These are phyloP conservation scores for Fusarium subglutinans DNA, from an alignment of 2,329 filamentous ascomycete species.

Conservation along the genomic window DNA sequence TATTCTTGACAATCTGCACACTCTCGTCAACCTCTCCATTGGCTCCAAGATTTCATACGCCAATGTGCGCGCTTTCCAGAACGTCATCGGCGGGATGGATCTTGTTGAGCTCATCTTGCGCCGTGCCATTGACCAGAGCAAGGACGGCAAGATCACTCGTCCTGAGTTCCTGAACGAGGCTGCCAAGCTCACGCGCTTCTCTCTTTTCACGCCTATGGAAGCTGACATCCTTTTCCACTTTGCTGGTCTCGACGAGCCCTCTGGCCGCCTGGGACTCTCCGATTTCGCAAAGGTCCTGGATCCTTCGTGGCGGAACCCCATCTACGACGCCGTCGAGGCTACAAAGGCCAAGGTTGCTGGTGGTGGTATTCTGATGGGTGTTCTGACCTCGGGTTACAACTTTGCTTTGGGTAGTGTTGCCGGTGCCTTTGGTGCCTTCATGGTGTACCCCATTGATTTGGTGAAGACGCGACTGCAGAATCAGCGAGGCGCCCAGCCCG, in stretches of 20 bases:
- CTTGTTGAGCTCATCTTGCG: constrained; percentile 93
- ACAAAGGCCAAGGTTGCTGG: constrained; percentile 49
- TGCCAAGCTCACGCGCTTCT: constrained; percentile 89
- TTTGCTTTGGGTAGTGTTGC: constrained; percentile 90
- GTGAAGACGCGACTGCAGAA: constrained; percentile 99
- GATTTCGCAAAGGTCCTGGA: constrained; percentile 98
- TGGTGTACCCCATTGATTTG: constrained; percentile 98
- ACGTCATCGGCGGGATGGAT: constrained; percentile 98
- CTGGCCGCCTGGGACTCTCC: constrained; percentile 79
- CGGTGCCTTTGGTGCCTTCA: constrained; percentile 97
- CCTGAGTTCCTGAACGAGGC: constrained; percentile 96
- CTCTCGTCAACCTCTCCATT: constrained; percentile 92
- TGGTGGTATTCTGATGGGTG: constrained; percentile 62
- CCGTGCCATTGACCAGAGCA: constrained; percentile 83
- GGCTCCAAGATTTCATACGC: constrained; percentile 97
- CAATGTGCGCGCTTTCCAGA: constrained; percentile 97
- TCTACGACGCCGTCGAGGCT: constrained; percentile 60
- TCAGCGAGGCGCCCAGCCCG: constrained; percentile 83
- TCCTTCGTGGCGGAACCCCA: constrained; percentile 82
- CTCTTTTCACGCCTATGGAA: constrained; percentile 97
- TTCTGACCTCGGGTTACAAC: constrained; percentile 81
- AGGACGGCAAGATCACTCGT: constrained; percentile 91
- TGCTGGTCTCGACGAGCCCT: constrained; percentile 88
- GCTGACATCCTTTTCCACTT: constrained; percentile 99
- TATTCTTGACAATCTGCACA: constrained; percentile 87